Percentiles rank a stretch among this genome's conserved stretches.
phyloP scores from a whole-genome alignment of 1,139 yeast genomes.

The Sugiyamaella neomexicana region DNA sequence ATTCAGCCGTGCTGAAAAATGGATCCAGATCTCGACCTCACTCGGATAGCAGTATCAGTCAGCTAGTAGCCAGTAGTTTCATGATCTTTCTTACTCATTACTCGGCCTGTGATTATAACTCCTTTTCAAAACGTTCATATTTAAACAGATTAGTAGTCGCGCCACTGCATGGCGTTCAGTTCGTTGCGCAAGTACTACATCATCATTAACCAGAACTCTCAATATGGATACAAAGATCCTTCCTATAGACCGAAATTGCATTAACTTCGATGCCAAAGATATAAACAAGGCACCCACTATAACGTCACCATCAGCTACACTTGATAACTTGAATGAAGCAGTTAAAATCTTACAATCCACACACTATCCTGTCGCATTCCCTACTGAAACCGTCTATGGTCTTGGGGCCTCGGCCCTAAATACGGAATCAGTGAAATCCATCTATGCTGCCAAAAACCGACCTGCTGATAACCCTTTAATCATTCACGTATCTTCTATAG shows the following conservation, averaged over 20 bases:
- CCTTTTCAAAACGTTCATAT: conserved; percentile 2
- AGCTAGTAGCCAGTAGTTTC: background rate
- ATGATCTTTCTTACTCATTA: background rate
- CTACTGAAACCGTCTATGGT: conserved; percentile 97
- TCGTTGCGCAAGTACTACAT: too few relatives aligned
- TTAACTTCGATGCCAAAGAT: conserved; percentile 39
- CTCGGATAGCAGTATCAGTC: too few relatives aligned
- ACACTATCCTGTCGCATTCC: conserved; percentile 77
- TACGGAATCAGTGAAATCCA: conserved; percentile 70
- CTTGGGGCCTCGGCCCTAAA: conserved; percentile 83
- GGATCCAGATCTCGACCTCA: too few relatives aligned
- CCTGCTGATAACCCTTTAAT: conserved; percentile 96
- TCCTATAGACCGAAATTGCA: conserved; percentile 48
- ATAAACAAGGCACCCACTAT: conserved; percentile 24
- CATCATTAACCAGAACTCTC: too few relatives aligned
- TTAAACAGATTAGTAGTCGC: background rate
- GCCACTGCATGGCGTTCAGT: conserved; percentile 4
- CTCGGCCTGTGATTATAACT: background rate
- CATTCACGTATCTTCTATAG: conserved; percentile 77
- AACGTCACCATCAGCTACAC: conserved; percentile 44
- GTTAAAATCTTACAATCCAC: conserved; percentile 55
- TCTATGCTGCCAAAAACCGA: conserved; percentile 84
- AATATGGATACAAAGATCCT: conserved; percentile 48
- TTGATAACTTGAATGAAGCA: conserved; percentile 54
- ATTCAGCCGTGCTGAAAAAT: conserved; percentile 14